Evolutionary conservation across 495 filamentous ascomycete genomes (phyloP).

Genomic region (Penicillium herquei): DNA sequence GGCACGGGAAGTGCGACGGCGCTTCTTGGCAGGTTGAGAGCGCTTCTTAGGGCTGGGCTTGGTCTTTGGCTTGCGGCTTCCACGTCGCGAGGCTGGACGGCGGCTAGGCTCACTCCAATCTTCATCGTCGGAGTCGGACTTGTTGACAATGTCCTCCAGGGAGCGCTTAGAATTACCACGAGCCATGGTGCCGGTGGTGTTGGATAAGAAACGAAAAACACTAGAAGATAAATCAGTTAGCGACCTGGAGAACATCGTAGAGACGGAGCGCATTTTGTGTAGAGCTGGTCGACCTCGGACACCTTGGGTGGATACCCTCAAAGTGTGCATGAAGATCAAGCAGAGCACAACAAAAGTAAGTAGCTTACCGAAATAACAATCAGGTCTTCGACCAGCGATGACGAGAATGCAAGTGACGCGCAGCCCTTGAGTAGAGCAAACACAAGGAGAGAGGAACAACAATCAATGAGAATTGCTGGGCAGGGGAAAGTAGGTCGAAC

Average conservation of each 20-base stretch:
- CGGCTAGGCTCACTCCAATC: constrained; percentile 57
- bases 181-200: constrained; percentile 31
- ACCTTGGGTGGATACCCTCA: too few relatives aligned
- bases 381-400: constrained; percentile 14
- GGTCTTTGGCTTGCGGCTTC: constrained; percentile 40
- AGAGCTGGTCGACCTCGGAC: too few relatives aligned
- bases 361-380: constrained; percentile 13
- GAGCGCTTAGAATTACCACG: constrained; percentile 56
- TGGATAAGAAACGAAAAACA: neutral
- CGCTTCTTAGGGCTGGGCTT: constrained; percentile 39
- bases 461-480: constrained; percentile 19
- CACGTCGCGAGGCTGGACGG: constrained; percentile 31
- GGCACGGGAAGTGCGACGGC: constrained; percentile 55
- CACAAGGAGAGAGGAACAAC: neutral
- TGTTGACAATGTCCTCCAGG: constrained; percentile 71
- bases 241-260: neutral
- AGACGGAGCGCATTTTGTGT: too few relatives aligned
- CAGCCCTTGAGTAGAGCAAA: neutral
- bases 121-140: constrained; percentile 81
- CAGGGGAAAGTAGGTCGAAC: too few relatives aligned
- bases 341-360: too few relatives aligned
- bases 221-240: neutral
- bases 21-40: constrained; percentile 47
- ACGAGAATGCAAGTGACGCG: constrained; percentile 2
- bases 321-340: neutral